Base-by-base conservation (phyloP, 768 basidiomycete genomes). In the Xerocomellus dryophilus region DNA sequence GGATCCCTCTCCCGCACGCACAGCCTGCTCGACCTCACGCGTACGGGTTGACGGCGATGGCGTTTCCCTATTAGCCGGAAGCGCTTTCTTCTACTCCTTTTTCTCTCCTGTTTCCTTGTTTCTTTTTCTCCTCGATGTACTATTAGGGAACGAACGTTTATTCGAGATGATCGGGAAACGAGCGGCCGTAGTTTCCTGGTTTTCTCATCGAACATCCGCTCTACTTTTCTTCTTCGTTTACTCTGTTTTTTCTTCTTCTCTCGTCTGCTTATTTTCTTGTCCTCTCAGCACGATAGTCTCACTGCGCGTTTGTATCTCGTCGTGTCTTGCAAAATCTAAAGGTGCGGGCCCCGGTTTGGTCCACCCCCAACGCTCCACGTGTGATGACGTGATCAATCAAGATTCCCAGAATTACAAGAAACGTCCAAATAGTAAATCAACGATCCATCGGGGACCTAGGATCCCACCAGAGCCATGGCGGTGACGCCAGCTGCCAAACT, bases 401-500 rank as follows among this genome's bases (percentile, higher is more conserved):
- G 17, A 41, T 7, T 0, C 15, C 38, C 4, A 2, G 4, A 15
- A 39, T 41, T 9, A 40, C 46, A 51, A 27, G 11, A 31, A n/a
- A 40, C n/a, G 1, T 0, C 17, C 10, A 23, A 39, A 7, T 18
- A 14, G 41, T 12, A 41, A 1, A 23, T 4, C 27, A 17, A 12
- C 3, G 42, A 29, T 25, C 34, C 18, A 14, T 46, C 2, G 17
- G 18, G 6, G 17, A 40, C 4, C 34, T 61, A 65, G 2, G 57
- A 69, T 51, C 79, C 81, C 38, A 86, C 74, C 15, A 83, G 59
- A n/a, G 80, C 79, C 86, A 89, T 90, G 44, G 76, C 81, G 1
- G 65, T 65, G 2, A 81, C 82, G 4, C 88, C 89, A n/a, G 76
- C 74, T 25, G 83, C 64, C 53, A 89, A 65, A 63, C 86, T 87